Percentiles rank a stretch among this genome's conserved stretches.
Evolutionary conservation across 768 basidiomycete genomes (phyloP).

Genomic region (Lyophyllum shimeji): DNA sequence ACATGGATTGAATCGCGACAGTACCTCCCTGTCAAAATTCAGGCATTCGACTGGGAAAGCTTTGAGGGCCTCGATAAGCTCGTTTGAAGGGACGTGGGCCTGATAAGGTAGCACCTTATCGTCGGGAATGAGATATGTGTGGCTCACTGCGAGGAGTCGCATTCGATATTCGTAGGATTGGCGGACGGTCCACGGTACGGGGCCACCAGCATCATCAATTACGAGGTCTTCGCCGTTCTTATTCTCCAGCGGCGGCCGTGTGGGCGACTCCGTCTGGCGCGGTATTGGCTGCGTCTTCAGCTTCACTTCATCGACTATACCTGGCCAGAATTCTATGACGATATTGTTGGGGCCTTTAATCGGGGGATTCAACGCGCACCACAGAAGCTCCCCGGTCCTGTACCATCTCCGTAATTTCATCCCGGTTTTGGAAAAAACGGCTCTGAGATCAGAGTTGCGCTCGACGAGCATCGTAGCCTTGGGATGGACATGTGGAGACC

Average conservation of each 20-base stretch:
- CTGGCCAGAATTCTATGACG: constrained; percentile 74
- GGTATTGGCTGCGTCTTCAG: constrained; percentile 46
- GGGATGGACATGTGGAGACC: constrained; percentile 30
- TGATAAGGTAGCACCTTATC: constrained; percentile 73
- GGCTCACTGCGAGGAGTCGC: constrained; percentile 60
- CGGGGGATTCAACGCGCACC: constrained; percentile 57
- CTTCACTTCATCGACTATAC: constrained; percentile 56
- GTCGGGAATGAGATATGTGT: constrained; percentile 49
- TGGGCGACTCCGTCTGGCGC: constrained; percentile 10
- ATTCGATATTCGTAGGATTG: constrained; percentile 69
- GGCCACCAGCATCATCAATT: constrained; percentile 19
- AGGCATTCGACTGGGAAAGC: constrained; percentile 41
- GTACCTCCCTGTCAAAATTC: constrained; percentile 37
- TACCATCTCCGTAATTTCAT: constrained; percentile 57
- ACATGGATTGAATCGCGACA: constrained; percentile 55
- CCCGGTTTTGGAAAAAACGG: constrained; percentile 44
- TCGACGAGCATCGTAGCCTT: constrained; percentile 57
- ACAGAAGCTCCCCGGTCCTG: constrained; percentile 69
- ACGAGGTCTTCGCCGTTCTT: constrained; percentile 21
- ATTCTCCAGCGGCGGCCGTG: constrained; percentile 4
- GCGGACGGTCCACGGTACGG: constrained; percentile 52
- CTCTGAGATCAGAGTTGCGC: constrained; percentile 63
- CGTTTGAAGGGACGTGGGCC: constrained; percentile 55
- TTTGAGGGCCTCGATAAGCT: constrained; percentile 51
- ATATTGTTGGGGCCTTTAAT: constrained; percentile 44